Base-by-base conservation (phyloP, 2,329 filamentous ascomycete genomes). In the Pseudogymnoascus verrucosus region DNA sequence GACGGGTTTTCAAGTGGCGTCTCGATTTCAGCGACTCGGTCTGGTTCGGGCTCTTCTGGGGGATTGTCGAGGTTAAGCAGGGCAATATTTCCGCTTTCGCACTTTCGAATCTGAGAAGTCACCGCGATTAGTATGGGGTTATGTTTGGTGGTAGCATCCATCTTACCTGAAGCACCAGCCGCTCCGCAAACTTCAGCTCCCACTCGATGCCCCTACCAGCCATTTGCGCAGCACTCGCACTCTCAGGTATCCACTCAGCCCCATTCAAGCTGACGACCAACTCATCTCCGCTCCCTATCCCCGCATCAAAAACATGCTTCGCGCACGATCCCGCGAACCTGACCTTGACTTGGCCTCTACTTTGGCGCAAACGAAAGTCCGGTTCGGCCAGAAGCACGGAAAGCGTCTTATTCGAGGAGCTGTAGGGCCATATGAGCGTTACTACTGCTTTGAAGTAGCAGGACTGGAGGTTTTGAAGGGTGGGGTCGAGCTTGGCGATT, bases 351-450 rank as follows among this genome's bases (percentile, higher is more conserved):
- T 96, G 91, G 11, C 93, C 93, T 68, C 84, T 88, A 42, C 82
- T 80, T 66, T 86, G 85, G 63, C 93, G 89, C 61, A 93, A 80
- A 59, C 90, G 88, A 71, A 93, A 89, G 74, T 97, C 91, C 54
- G 87, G 86, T 70, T 97, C 93, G 54, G 90, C 90, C 36, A 98
- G 83, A 19, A 96, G 83, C 61, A 97, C 87, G 26, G 91, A 88
- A 68, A 92, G 83, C 40, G 86, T 86, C 62, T 83, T 84, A 31
- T 84, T 89, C 26, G 91, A 85, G 21, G 89, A 89, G 67, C 90
- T 96, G 75, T 91, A 97, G 0, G 93, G 93, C 93, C 93, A 98
- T 64, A 91, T 87, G 37, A 98, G 85, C 7, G 91, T 93, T 21
- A 97, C 85, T 14, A 89, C 80, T 40, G 90, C 92, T 64, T 84